These are phyloP conservation scores for Hypoxylon sp. DNA, from an alignment of 2,329 filamentous ascomycete genomes.

Conservation along the genomic window DNA sequence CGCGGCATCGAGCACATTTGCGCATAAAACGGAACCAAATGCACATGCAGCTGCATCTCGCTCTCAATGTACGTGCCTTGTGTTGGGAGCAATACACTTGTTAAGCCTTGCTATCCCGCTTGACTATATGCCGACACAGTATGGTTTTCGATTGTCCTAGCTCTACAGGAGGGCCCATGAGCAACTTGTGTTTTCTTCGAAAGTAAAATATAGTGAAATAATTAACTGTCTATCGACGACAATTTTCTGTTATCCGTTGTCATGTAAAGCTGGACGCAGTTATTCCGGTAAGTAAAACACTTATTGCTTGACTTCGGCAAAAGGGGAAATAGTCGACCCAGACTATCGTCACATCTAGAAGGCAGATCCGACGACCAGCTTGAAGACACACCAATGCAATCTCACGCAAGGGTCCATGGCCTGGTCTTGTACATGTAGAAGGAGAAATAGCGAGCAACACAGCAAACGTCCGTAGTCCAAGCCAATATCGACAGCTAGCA, in stretches of 20 bases:
- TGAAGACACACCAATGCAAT: constrained; percentile 5
- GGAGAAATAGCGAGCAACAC: constrained; percentile 1
- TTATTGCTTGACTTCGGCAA: background rate
- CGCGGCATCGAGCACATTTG: constrained; percentile 13
- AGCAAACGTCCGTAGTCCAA: background rate
- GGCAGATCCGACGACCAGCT: background rate
- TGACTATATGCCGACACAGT: constrained; percentile 1
- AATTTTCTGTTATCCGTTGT: background rate
- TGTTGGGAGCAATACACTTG: constrained; percentile 12
- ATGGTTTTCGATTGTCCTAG: background rate
- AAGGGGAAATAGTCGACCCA: background rate
- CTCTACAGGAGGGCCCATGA: background rate
- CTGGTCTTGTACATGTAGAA: background rate
- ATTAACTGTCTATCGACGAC: background rate
- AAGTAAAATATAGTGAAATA: background rate
- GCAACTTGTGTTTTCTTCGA: background rate
- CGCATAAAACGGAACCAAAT: constrained; percentile 2
- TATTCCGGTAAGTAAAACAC: background rate
- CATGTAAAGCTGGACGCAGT: background rate
- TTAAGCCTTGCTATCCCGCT: constrained; percentile 2
- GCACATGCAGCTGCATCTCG: constrained; percentile 30
- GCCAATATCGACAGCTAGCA: background rate
- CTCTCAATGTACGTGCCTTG: constrained; percentile 24
- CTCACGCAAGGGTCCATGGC: background rate
- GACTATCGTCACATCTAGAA: background rate